Evolutionary conservation across 306 rosid genomes (phyloP), one percentile per base, ranked within the genome.

Genomic region (Lotus japonicus): DNA sequence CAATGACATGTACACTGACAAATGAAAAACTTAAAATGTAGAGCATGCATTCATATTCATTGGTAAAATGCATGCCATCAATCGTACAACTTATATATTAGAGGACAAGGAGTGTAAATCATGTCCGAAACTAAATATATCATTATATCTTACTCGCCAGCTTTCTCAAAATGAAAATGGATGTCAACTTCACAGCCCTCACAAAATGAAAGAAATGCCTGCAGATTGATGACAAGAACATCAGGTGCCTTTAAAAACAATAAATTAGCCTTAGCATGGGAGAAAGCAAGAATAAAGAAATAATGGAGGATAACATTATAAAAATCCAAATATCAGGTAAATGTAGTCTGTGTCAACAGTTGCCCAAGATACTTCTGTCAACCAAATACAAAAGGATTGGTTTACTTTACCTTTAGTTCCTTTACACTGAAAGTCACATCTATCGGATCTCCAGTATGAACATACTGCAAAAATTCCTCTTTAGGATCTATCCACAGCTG

Each of bases 401-500:
- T 38, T 80, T 57, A 60, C 63, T 35, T 61, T 83, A 90, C 98
- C 98, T 90, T 94, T 73, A 94, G 63, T 80, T 94, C 98, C 81
- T 88, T 94, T 74, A 94, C 91, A 66, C 90, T 87, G 80, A 94
- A 94, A 9, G 97, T 94, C 74, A 94, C 94, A 59, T 94, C 98
- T 59, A 85, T 82, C 1, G 98, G 95, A 50, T 88, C 95, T 54
- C 97, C 98, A 26, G 73, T 75, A 71, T 90, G 98, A 45, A 75
- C 79, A 84, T 90, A 88, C 78, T 85, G 96, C 81, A 85, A 71
- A 85, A 94, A 90, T 82, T 94, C 98, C 81, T 88, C 98, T 21
- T 69, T 71, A 61, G 98, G 98, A 80, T 94, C 98, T 79, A 94
- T 90, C 97, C 98, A 94, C 23, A 94, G 86, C 68, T 94, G 96